phyloP scores from a whole-genome alignment of 768 basidiomycete genomes.

The Scleroderma citrinum region DNA sequence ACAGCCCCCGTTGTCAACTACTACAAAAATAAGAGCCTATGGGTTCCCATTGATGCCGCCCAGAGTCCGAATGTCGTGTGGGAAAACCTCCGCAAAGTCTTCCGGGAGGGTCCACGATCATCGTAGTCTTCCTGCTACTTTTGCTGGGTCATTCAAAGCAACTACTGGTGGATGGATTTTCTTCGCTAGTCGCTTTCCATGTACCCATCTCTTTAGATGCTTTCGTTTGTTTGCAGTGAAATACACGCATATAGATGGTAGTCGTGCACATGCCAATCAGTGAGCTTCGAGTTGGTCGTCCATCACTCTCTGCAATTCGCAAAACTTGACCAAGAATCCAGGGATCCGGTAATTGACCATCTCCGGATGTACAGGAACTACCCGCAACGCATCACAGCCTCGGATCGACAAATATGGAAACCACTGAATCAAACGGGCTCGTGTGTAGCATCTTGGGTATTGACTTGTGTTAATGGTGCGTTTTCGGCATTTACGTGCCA shows the following conservation, averaged over 20 bases:
- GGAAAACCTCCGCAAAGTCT: slow-evolving; percentile 69
- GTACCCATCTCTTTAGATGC: slow-evolving; percentile 19
- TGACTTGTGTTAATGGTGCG: too few species aligned
- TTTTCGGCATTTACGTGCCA: too few species aligned
- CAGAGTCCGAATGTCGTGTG: slow-evolving; percentile 92
- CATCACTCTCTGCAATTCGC: slow-evolving; percentile 90
- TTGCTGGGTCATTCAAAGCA: too few species aligned
- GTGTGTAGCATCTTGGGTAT: too few species aligned
- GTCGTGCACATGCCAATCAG: slow-evolving; percentile 91
- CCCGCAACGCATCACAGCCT: background rate
- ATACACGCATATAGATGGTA: slow-evolving; percentile 63
- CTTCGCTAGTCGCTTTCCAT: slow-evolving; percentile 16
- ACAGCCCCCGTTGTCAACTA: slow-evolving; percentile 95
- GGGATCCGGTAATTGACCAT: slow-evolving; percentile 92
- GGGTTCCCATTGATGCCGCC: slow-evolving; percentile 89
- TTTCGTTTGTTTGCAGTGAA: slow-evolving; percentile 7
- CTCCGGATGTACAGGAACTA: slow-evolving; percentile 65
- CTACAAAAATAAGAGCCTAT: slow-evolving; percentile 88
- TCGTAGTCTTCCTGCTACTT: slow-evolving; percentile 4
- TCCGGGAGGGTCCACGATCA: slow-evolving; percentile 30
- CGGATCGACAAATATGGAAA: background rate
- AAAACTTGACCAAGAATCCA: slow-evolving; percentile 85
- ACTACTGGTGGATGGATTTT: background rate
- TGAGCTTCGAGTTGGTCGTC: slow-evolving; percentile 92
- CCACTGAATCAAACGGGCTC: too few species aligned